Base-by-base conservation (phyloP, 148 eudicot species). In the Rhododendron ferrugineum region DNA sequence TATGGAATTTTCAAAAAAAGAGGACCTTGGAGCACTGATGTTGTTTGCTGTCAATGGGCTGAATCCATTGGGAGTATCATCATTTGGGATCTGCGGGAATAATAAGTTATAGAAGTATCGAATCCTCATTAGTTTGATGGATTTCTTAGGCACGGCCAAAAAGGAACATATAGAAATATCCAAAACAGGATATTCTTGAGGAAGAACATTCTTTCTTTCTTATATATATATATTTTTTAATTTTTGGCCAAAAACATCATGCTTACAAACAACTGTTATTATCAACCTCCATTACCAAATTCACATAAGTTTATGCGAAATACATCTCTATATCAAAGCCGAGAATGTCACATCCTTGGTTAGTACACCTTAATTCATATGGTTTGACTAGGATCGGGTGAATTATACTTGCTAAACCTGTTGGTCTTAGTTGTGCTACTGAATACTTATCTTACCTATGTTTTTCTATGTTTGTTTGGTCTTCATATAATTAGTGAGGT, bases 41-140 rank as follows among this genome's bases (percentile, higher is more conserved):
- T 70, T 86, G 82, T 84, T 82, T 44, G 85, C 66, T 56, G 90
- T 62, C 76, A 83, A 80, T 58, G 89, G 86, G 82, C 87, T 90
- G 85, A 85, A 86, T 84, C 90, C 91, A 76, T 87, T 87, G 26
- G 88, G 80, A 80, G 86, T 50, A 82, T 85, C 90, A 85, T 91
- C 90, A 82, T 64, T 86, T 81, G 82, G 83, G 68, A 82, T 86
- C 99, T 96, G 93, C 88, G 86, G 34, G 60, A 85, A 84, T 37
- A 83, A 62, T 37, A 83, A 62, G 83, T 56, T 3, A 78, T 52
- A 82, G 32, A 42, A 54, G 81, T 46, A 54, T 37, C 58, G 40
- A 84, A 62, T 52, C 68, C 36, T 20, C 3, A 8, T 22, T 13
- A 34, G n/a, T 64, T 34, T 46, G 83, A 54, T 47, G 70, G 54